Evolutionary conservation across 2,329 filamentous ascomycete species (phyloP).

Genomic region (Exophiala lecanii-corni): DNA sequence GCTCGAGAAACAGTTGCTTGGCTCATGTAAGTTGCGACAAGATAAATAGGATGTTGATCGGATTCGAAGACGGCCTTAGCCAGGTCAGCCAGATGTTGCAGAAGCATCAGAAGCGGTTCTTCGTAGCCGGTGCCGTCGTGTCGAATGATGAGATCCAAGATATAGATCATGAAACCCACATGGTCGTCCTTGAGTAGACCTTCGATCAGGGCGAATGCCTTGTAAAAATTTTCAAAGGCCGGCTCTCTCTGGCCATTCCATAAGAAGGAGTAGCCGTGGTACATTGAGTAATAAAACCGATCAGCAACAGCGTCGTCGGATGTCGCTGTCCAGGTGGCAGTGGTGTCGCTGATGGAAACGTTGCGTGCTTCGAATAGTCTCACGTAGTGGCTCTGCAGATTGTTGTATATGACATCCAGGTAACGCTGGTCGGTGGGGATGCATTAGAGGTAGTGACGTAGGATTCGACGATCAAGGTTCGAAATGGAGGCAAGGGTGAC

Average conservation of each 20-base stretch:
- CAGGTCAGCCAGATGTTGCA: conserved; percentile 24
- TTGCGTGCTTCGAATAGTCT: conserved; percentile 22
- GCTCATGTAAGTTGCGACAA: conserved; percentile 22
- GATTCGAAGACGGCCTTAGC: conserved; percentile 22
- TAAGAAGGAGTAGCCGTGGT: conserved; percentile 26
- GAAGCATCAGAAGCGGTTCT: conserved; percentile 24
- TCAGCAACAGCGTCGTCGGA: conserved; percentile 26
- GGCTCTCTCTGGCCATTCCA: conserved; percentile 25
- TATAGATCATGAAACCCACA: conserved; percentile 27
- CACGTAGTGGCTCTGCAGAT: conserved; percentile 24
- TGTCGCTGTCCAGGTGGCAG: conserved; percentile 23
- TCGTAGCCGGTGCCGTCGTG: conserved; percentile 26
- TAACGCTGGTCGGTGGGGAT: conserved; percentile 20
- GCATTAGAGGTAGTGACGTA: conserved; percentile 14
- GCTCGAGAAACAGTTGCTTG: conserved; percentile 19
- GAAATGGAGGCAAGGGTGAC: conserved; percentile 23
- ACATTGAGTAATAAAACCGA: conserved; percentile 26
- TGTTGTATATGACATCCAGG: conserved; percentile 21
- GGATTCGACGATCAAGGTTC: conserved; percentile 23
- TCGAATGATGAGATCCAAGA: conserved; percentile 27
- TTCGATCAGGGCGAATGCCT: conserved; percentile 23
- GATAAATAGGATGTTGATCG: conserved; percentile 22
- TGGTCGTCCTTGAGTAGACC: conserved; percentile 25
- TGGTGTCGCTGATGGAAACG: conserved; percentile 21
- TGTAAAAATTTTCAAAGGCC: conserved; percentile 25